Base-by-base conservation (phyloP, 306 rosid species). In the Alnus glutinosa region DNA sequence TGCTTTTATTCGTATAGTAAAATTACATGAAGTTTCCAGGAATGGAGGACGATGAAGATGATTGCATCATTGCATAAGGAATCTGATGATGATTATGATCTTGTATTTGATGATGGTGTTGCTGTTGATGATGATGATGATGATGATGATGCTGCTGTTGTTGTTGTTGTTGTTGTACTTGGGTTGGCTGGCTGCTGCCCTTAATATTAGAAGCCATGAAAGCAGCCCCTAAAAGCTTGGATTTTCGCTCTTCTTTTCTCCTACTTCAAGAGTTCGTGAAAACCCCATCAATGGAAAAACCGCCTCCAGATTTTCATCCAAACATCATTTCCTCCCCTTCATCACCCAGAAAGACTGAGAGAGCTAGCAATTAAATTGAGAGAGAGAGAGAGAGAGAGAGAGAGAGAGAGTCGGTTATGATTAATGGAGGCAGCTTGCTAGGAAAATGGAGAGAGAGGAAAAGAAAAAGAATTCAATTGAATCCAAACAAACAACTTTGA, bases 21-120 rank as follows among this genome's bases (percentile, higher is more conserved):
- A 71, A 84, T 88, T 85, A 95, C 99, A 91, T 63, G 85, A 80
- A 91, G 87, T 83, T 89, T 74, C 84, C 97, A 0, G 89, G 91
- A 67, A 93, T 66, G 68, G 86, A 78, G 55, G 90, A 87, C 0
- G 98, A 81, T 15, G 96, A 84, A 79, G 97, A 83, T 48, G 93
- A 80, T 51, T 92, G 99, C 83, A 87, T 90, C 88, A 86, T 89
- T 78, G 89, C 97, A 62, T 88, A 95, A 28, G 93, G 86, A 75
- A 82, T 77, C 55, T 87, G 92, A 5, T 50, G 77, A 2, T 71
- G 82, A 42, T 42, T 4, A 46, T 73, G 81, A 7, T 84, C 86
- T 11, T 85, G 91, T 51, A 59, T 46, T 3, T 88, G 90, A 36
- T 79, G 84, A 15, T 72, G 85, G 1, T 71, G 55, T 6, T 75